Evolutionary conservation across 2,329 filamentous ascomycete genomes (phyloP).

Genomic region (Calonectria crousiana): DNA sequence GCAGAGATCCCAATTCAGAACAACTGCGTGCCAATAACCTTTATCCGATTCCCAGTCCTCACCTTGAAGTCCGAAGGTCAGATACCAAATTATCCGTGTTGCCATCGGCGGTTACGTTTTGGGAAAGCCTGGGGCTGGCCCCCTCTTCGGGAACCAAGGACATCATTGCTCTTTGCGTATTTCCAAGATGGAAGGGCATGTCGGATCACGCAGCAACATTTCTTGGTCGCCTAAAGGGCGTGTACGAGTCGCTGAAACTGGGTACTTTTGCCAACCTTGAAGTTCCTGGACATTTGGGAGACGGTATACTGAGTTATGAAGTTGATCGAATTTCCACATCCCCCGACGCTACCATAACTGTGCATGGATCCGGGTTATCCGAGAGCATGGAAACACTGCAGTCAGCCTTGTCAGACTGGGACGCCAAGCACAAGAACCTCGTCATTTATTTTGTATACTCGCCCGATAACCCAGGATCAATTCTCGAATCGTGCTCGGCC

Average conservation of each 20-base stretch:
- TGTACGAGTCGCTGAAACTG: slow-evolving; percentile 81
- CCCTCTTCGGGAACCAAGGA: slow-evolving; percentile 80
- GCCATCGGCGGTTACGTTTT: slow-evolving; percentile 81
- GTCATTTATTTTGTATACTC: slow-evolving; percentile 84
- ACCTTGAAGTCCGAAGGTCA: slow-evolving; percentile 78
- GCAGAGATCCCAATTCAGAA: slow-evolving; percentile 57
- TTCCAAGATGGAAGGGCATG: slow-evolving; percentile 75
- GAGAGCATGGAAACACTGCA: slow-evolving; percentile 64
- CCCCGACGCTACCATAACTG: slow-evolving; percentile 55
- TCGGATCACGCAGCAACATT: slow-evolving; percentile 72
- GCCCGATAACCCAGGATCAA: slow-evolving; percentile 69
- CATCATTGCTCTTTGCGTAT: slow-evolving; percentile 77
- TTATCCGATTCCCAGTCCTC: slow-evolving; percentile 75
- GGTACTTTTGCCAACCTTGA: slow-evolving; percentile 71
- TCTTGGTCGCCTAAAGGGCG: slow-evolving; percentile 74
- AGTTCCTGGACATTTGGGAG: slow-evolving; percentile 52
- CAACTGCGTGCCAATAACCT: slow-evolving; percentile 64
- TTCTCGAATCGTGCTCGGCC: slow-evolving; percentile 78
- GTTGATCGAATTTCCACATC: slow-evolving; percentile 59
- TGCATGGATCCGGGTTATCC: slow-evolving; percentile 58
- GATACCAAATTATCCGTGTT: slow-evolving; percentile 79
- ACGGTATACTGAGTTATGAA: slow-evolving; percentile 64
- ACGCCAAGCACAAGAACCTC: slow-evolving; percentile 68
- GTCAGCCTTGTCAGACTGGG: slow-evolving; percentile 57
- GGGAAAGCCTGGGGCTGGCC: slow-evolving; percentile 83